A percentile compares a stretch with the other conserved stretches of the same genome.
These are phyloP conservation scores for Phytopythium chamaehyphon DNA, from an alignment of 352 stramenopile species.

Conservation along the genomic window DNA sequence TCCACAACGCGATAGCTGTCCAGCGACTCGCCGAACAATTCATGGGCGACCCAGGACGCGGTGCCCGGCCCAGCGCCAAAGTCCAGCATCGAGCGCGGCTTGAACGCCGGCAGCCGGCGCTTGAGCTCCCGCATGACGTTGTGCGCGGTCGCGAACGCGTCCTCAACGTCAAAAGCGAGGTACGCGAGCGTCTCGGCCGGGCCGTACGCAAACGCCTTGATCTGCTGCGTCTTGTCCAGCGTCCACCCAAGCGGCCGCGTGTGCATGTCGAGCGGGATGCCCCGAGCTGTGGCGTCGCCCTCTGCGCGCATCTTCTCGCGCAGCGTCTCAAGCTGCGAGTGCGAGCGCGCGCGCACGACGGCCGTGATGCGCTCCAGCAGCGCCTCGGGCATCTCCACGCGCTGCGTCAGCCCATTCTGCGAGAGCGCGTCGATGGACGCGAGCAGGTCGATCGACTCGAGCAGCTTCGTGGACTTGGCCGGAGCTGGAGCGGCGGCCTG, in stretches of 20 bases:
- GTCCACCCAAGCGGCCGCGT: constrained; percentile 77
- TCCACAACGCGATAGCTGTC: constrained; percentile 72
- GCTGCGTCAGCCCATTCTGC: constrained; percentile 56
- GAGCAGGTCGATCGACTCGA: constrained; percentile 38
- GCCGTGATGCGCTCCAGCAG: constrained; percentile 56
- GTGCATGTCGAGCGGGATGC: constrained; percentile 73
- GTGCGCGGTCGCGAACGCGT: constrained; percentile 60
- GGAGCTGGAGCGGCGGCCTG: not conserved
- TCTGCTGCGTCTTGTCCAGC: constrained; percentile 59
- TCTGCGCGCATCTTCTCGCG: constrained; percentile 38
- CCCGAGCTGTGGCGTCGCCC: constrained; percentile 39
- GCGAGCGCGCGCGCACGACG: constrained; percentile 62
- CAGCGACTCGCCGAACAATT: constrained; percentile 61
- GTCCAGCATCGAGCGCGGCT: constrained; percentile 65
- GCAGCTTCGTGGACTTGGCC: constrained; percentile 15
- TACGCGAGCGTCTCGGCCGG: constrained; percentile 71
- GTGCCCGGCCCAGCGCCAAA: constrained; percentile 75
- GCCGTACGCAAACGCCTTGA: constrained; percentile 64
- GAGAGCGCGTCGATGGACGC: constrained; percentile 57
- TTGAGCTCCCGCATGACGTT: constrained; percentile 68
- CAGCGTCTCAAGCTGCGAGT: constrained; percentile 73
- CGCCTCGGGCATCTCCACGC: constrained; percentile 68
- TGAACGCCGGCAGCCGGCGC: constrained; percentile 45
- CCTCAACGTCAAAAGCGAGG: constrained; percentile 71
- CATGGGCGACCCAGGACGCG: constrained; percentile 69